Conservation (phyloP, 768 basidiomycete species). For the Trametes elegans region DNA sequence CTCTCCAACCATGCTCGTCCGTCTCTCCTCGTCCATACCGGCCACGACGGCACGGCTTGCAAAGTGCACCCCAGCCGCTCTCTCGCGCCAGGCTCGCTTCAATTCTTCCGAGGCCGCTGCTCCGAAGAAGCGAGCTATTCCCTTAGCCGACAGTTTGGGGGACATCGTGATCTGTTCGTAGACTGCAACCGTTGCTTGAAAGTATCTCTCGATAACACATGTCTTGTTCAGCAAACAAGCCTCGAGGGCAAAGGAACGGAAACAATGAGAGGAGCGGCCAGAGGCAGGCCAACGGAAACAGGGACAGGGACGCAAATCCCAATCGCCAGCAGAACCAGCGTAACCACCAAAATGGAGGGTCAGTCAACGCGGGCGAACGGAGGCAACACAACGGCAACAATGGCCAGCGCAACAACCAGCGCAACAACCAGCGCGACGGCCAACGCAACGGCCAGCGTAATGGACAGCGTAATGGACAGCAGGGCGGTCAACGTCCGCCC, state of each 20-base stretch:
- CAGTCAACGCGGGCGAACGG: not conserved
- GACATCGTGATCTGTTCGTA: slow-evolving; percentile 26
- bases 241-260: not conserved
- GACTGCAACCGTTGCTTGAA: not conserved
- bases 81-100: slow-evolving; percentile 1
- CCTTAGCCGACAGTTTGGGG: slow-evolving; percentile 20
- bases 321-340: not conserved
- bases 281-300: not conserved
- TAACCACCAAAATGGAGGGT: not conserved
- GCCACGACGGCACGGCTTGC: not conserved
- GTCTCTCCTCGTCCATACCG: slow-evolving; percentile 7
- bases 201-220: too few relatives aligned
- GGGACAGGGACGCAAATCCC: not conserved
- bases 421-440: not conserved
- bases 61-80: not conserved
- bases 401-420: not conserved
- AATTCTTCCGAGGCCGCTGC: slow-evolving; percentile 9
- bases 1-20: slow-evolving; percentile 10
- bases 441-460: not conserved
- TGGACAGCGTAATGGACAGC: not conserved
- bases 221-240: not conserved
- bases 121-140: slow-evolving; percentile 18
- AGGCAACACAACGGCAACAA: not conserved
- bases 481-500: not conserved
- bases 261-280: too few relatives aligned